Conservation (phyloP, 805 yeast genomes). For the Helenozyma baotianmanensis region DNA sequence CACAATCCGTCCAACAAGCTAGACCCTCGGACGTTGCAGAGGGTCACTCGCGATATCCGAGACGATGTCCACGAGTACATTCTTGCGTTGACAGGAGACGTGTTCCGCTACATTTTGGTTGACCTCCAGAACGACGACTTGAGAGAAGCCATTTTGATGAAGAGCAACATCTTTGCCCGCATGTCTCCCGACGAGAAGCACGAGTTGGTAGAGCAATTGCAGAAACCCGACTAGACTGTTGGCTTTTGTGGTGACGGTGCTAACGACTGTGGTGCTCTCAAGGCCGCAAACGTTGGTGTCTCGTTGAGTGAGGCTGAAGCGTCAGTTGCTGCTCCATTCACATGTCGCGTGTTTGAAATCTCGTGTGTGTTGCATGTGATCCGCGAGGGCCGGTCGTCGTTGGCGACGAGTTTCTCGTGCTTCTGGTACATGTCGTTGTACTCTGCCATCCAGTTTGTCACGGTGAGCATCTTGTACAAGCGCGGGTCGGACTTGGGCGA, state of each 20-base stretch:
- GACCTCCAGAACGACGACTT: constrained; percentile 38
- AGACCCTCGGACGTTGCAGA: constrained; percentile 60
- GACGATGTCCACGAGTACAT: constrained; percentile 41
- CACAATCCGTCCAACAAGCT: constrained; percentile 51
- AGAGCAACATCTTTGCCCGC: constrained; percentile 80
- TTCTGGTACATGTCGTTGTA: constrained; percentile 97
- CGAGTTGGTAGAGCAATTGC: constrained; percentile 85
- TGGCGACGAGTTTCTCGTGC: constrained; percentile 93
- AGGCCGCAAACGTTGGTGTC: constrained; percentile 96
- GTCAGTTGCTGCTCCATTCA: constrained; percentile 97
- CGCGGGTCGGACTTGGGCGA: constrained; percentile 93
- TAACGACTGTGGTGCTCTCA: constrained; percentile 96
- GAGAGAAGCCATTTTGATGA: constrained; percentile 59
- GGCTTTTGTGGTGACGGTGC: constrained; percentile 99
- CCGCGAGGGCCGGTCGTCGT: constrained; percentile 89
- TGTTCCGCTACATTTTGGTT: constrained; percentile 72
- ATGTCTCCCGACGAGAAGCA: constrained; percentile 99
- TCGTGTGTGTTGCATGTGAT: constrained; percentile 90
- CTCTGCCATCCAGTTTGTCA: constrained; percentile 91
- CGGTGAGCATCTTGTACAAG: constrained; percentile 80
- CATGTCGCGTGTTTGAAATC: constrained; percentile 84
- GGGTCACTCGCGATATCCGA: constrained; percentile 26
- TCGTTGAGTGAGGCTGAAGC: constrained; percentile 98
- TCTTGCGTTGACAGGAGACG: constrained; percentile 89
- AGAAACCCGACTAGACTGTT: constrained; percentile 80